These are phyloP conservation scores for Sporothrix brasiliensis DNA, from an alignment of 2,329 filamentous ascomycete genomes.

Conservation along the genomic window DNA sequence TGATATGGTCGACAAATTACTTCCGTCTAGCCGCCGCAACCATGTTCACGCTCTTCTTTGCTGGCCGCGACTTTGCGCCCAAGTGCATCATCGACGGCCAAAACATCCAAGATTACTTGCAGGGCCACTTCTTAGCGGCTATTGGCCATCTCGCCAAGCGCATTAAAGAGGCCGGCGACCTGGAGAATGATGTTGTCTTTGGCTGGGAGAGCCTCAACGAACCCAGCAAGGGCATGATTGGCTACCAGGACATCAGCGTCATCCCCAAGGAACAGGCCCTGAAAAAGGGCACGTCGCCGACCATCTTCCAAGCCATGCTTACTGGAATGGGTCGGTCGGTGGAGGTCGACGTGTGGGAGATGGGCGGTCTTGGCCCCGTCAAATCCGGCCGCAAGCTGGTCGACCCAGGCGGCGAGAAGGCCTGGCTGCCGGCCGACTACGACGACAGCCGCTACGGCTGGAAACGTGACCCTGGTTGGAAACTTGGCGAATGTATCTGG, in stretches of 20 bases:
- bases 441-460: conserved; percentile 89
- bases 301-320: conserved; percentile 89
- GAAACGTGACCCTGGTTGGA: conserved; percentile 86
- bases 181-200: conserved; percentile 84
- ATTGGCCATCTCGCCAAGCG: conserved; percentile 78
- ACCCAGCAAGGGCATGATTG: conserved; percentile 85
- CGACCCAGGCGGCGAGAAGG: conserved; percentile 81
- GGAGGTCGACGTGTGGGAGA: conserved; percentile 89
- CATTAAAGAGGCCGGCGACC: conserved; percentile 85
- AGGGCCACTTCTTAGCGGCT: conserved; percentile 80
- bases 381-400: conserved; percentile 82
- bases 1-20: conserved; percentile 99
- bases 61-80: conserved; percentile 85
- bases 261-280: conserved; percentile 87
- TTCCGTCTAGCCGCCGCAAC: conserved; percentile 81
- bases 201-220: conserved; percentile 98
- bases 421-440: conserved; percentile 81
- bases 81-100: conserved; percentile 89
- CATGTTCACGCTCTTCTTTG: conserved; percentile 94
- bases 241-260: conserved; percentile 75
- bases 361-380: conserved; percentile 89
- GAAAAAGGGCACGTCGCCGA: conserved; percentile 90
- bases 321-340: conserved; percentile 89
- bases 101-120: conserved; percentile 95
- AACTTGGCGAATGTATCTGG: conserved; percentile 92